Percentiles rank a stretch among this genome's conserved stretches.
These are phyloP conservation scores for Penicillium polonicum DNA, from an alignment of 2,329 filamentous ascomycete genomes.

Conservation along the genomic window DNA sequence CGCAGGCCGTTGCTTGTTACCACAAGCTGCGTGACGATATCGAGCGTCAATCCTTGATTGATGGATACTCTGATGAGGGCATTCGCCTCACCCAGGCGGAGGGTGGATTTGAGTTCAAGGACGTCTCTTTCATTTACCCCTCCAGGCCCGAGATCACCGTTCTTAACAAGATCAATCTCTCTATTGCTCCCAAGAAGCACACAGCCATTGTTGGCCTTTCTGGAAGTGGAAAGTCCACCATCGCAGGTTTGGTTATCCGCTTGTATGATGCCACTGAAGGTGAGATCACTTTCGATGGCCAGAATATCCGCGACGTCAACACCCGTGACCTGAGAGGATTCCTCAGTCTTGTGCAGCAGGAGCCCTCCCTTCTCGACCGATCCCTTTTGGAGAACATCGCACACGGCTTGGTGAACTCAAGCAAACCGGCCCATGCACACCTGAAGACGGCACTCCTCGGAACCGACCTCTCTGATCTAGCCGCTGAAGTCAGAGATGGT, in stretches of 20 bases:
- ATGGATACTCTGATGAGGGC: conserved; percentile 32
- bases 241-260: conserved; percentile 57
- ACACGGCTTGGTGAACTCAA: conserved; percentile 44
- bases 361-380: conserved; percentile 23
- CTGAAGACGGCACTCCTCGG: conserved; percentile 45
- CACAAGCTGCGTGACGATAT: conserved; percentile 60
- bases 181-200: conserved; percentile 48
- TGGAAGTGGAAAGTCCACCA: conserved; percentile 63
- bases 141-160: conserved; percentile 33
- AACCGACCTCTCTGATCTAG: conserved; percentile 50
- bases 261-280: conserved; percentile 69
- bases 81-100: conserved; percentile 25
- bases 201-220: conserved; percentile 55
- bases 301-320: conserved; percentile 58
- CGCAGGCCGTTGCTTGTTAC: conserved; percentile 54
- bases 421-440: conserved; percentile 25
- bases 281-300: conserved; percentile 62
- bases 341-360: conserved; percentile 26
- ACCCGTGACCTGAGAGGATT: conserved; percentile 37
- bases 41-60: conserved; percentile 50
- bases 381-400: conserved; percentile 35
- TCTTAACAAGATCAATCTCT: conserved; percentile 27
- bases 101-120: conserved; percentile 35
- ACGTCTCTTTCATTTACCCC: conserved; percentile 38
- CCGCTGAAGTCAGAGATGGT: conserved; percentile 46